Evolutionary conservation across 2,329 filamentous ascomycete species (phyloP).

Genomic region (Acephala macrosclerotiorum): DNA sequence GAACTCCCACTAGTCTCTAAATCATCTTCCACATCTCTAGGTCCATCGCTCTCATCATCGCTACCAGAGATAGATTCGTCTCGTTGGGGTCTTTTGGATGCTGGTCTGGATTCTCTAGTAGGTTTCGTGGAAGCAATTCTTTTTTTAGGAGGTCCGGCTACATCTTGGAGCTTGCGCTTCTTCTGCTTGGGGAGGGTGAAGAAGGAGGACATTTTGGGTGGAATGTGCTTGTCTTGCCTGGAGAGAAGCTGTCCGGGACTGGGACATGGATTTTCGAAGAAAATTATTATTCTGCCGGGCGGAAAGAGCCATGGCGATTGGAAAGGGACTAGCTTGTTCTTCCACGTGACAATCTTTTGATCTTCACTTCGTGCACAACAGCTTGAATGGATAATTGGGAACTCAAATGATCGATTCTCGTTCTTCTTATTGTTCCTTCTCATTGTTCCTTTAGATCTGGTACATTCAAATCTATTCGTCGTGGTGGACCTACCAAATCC

Average conservation of each 20-base stretch:
- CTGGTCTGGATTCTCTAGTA: conserved; percentile 47
- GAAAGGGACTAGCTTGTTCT: too few relatives aligned
- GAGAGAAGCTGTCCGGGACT: not conserved
- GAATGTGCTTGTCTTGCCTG: not conserved
- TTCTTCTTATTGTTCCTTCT: too few relatives aligned
- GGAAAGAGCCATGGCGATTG: too few relatives aligned
- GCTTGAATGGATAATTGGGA: conserved; percentile 28
- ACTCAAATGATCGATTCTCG: too few relatives aligned
- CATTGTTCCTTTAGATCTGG: conserved; percentile 19
- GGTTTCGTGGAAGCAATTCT: conserved; percentile 51
- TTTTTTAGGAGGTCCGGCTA: conserved; percentile 63
- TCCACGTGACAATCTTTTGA: too few relatives aligned
- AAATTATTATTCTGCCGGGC: too few relatives aligned
- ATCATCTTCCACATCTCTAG: conserved; percentile 63
- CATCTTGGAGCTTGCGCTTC: conserved; percentile 68
- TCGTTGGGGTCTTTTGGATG: conserved; percentile 49
- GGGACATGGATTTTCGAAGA: not conserved
- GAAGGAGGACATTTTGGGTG: conserved; percentile 82
- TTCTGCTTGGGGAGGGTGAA: conserved; percentile 94
- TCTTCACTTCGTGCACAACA: too few relatives aligned
- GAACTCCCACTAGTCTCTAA: conserved; percentile 62
- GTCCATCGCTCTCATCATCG: conserved; percentile 73
- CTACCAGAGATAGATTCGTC: conserved; percentile 83
- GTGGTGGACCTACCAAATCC: not conserved
- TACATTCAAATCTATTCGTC: not conserved